Percentiles rank a stretch among this genome's conserved stretches.
phyloP scores from a whole-genome alignment of 2,329 filamentous ascomycete genomes.

The Aphanocladium album region DNA sequence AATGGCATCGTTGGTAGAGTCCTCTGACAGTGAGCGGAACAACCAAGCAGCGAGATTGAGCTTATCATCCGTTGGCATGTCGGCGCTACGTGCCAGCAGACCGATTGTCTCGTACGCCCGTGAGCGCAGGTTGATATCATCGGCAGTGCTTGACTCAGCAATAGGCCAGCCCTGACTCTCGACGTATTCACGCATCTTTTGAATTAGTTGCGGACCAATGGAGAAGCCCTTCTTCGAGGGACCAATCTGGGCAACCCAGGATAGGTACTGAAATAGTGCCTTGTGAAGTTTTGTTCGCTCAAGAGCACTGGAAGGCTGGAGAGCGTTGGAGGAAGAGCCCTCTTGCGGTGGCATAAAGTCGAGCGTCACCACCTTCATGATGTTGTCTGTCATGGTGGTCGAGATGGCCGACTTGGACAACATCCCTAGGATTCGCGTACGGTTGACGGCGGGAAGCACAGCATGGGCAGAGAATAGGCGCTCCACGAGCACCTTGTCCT shows the following conservation, averaged over 20 bases:
- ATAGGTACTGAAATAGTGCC: conserved; percentile 79
- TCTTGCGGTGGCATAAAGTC: conserved; percentile 44
- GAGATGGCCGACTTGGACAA: conserved; percentile 72
- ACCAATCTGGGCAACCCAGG: conserved; percentile 77
- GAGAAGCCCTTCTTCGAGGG: conserved; percentile 52
- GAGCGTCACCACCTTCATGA: conserved; percentile 65
- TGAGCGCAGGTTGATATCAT: conserved; percentile 64
- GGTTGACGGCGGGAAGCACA: conserved; percentile 64
- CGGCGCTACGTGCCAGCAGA: conserved; percentile 63
- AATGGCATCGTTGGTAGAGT: conserved; percentile 68
- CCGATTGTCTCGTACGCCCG: conserved; percentile 90
- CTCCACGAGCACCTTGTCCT: conserved; percentile 58
- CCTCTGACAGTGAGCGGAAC: conserved; percentile 76
- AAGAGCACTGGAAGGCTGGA: conserved; percentile 49
- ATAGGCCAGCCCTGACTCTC: conserved; percentile 78
- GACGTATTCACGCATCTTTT: conserved; percentile 67
- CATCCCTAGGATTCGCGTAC: conserved; percentile 69
- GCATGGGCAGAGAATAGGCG: conserved; percentile 70
- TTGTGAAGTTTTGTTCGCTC: conserved; percentile 76
- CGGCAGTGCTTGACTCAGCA: conserved; percentile 51
- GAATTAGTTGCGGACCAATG: conserved; percentile 65
- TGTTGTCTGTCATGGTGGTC: conserved; percentile 61
- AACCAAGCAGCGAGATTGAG: conserved; percentile 63
- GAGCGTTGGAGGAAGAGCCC: conserved; percentile 15
- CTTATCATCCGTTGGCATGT: conserved; percentile 50